Base-by-base conservation (phyloP, 2,329 filamentous ascomycete genomes). In the Colletotrichum musicola region DNA sequence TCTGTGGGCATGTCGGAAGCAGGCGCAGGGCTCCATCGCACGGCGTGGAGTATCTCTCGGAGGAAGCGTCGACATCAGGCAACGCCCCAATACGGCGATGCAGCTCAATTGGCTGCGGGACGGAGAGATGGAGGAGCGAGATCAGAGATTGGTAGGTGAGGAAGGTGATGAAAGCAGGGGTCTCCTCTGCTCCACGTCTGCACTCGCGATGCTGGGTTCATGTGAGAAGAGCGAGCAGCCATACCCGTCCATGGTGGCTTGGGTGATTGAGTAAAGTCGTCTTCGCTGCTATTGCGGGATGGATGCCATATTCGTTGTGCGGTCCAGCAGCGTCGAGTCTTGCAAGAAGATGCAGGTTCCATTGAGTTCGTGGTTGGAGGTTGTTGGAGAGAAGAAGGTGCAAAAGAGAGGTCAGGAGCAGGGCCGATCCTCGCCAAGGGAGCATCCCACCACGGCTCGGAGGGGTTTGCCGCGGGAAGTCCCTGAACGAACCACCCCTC, bases 401-500 rank as follows among this genome's bases (percentile, higher is more conserved):
- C 18, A 18, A n/a, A 10, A 20, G 20, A 35, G 12, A 14, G 18
- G n/a, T 12, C 4, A 30, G 30, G 53, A 44, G 38, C 58, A 61
- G 58, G 58, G 58, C 58, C n/a, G 20, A 61, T 61, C 58, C 58
- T 61, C 58, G 58, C 58, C 47, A 44, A 61, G 59, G 59, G 38
- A 54, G 35, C 38, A 62, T 62, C 59, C 49, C 49, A 53, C 58
- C 16, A 54, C 50, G 59, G 51, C 13, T 63, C 60, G 60, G 60
- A 63, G 50, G 60, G 60, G 60, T 63, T 63, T 16, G 42, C 50
- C 40, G 60, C 51, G 60, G 60, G 42, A 38, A 56, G 60, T 63
- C 60, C 60, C 60, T 63, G 40, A 40, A 63, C 25, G 60, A 40
- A 63, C 25, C 50, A 63, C 51, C 60, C 60, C 60, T 63, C 60